Percentiles rank a stretch among this genome's conserved stretches.
Conservation (phyloP, 345 rosid genomes). For the Eutrema heterophyllum region DNA sequence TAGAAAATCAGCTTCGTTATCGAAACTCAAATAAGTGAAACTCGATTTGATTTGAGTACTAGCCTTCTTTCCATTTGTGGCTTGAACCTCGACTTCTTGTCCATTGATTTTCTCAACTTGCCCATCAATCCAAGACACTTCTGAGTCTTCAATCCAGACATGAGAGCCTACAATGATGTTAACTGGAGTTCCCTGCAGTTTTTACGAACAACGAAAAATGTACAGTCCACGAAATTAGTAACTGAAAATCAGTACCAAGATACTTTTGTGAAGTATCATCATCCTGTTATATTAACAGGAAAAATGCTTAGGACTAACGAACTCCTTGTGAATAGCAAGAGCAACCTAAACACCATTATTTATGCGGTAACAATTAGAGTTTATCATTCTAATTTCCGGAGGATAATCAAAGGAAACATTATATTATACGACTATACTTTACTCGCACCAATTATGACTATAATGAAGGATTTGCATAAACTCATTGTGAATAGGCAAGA, state of each 20-base stretch:
- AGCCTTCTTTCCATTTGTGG: constrained; percentile 63
- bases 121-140: constrained; percentile 77
- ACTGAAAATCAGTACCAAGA: too few species aligned
- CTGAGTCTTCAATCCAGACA: constrained; percentile 83
- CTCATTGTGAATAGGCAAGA: not conserved
- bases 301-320: too few species aligned
- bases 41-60: not conserved
- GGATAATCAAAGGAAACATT: too few species aligned
- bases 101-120: constrained; percentile 65
- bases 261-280: not conserved
- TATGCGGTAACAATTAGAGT: too few species aligned
- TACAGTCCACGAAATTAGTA: too few species aligned
- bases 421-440: too few species aligned
- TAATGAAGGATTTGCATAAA: too few species aligned
- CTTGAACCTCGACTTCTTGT: constrained; percentile 44
- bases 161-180: constrained; percentile 90
- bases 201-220: not conserved
- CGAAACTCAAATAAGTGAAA: not conserved
- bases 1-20: not conserved
- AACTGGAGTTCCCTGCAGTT: constrained; percentile 69
- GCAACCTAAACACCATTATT: too few species aligned
- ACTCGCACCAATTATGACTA: too few species aligned
- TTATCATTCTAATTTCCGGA: too few species aligned
- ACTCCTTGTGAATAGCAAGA: too few species aligned
- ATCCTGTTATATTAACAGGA: too few species aligned